Base-by-base conservation (phyloP, 345 rosid species). In the Populus tremula region DNA sequence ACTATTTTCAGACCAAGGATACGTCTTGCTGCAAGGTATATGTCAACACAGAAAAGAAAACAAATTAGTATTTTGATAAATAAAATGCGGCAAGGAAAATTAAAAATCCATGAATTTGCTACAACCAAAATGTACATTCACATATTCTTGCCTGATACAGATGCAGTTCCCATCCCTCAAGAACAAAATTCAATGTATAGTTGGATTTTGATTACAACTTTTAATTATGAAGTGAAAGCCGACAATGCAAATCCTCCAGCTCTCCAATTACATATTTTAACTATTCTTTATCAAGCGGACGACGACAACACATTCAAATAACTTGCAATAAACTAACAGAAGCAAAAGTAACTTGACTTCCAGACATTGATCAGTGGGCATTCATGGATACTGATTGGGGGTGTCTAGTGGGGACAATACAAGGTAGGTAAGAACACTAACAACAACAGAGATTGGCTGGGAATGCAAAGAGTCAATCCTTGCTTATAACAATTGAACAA, bases 11-110 rank as follows among this genome's bases (percentile, higher is more conserved):
- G 75, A 71, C 23, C n/a, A 49, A 65, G 25, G 69, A 50, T n/a
- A 33, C n/a, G 50, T 63, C 47, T 25, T 47, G 16, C 76, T 64
- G 76, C 76, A 72, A 23, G 56, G 56, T 45, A 68, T 8, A 76
- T 12, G 67, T 18, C 56, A 76, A 21, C 25, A 70, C 17, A 38
- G 45, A 36, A 72, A 27, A 64, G 38, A 65, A 9, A 8, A 43
- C 62, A 29, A 8, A 64, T 45, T 18, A 35, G 21, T 12, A 21
- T 18, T 70, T 35, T 16, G 36, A 63, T 23, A 71, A 43, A 43
- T 36, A 36, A 10, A 56, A 3, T 8, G 13, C n/a, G 70, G 39
- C 17, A 43, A 31, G 8, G 33, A 23, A 5, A 50, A 21, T 29
- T 20, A 2, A 20, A 12, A 61, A 33, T 56, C 35, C 8, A 38